Evolutionary conservation across 768 basidiomycete genomes (phyloP).

Genomic region (Hysterangium stoloniferum): DNA sequence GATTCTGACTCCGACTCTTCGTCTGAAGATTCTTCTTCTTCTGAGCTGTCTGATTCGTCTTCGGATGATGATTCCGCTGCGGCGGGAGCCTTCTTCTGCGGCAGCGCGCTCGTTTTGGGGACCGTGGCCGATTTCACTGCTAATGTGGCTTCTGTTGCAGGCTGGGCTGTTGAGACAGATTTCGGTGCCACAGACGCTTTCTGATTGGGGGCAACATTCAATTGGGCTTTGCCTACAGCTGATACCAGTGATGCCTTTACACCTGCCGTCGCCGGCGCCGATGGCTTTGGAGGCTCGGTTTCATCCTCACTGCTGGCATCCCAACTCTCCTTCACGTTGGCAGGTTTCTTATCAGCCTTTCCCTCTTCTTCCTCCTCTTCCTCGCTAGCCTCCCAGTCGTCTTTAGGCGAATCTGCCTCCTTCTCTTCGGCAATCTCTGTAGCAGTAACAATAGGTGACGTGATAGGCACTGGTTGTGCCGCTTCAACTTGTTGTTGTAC

Average conservation of each 20-base stretch:
- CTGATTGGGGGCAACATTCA: no score
- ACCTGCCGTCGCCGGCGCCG: neutral
- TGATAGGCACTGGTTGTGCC: slow-evolving; percentile 16
- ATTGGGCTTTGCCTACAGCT: no score
- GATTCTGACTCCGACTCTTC: slow-evolving; percentile 23
- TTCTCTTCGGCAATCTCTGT: slow-evolving; percentile 17
- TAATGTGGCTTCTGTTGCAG: slow-evolving; percentile 20
- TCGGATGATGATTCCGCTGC: slow-evolving; percentile 23
- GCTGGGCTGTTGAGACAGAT: slow-evolving; percentile 22
- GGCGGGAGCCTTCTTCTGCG: neutral
- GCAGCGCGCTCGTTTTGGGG: slow-evolving; percentile 8
- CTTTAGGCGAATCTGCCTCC: slow-evolving; percentile 32
- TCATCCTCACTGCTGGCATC: slow-evolving; percentile 57
- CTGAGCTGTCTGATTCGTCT: slow-evolving; percentile 15
- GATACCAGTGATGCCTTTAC: no score
- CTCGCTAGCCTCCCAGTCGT: slow-evolving; percentile 34
- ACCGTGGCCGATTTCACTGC: slow-evolving; percentile 13
- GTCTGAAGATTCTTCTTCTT: slow-evolving; percentile 18
- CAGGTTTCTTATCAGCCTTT: slow-evolving; percentile 19
- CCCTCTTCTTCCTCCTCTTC: slow-evolving; percentile 26
- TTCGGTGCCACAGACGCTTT: slow-evolving; percentile 22
- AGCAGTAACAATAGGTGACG: slow-evolving; percentile 32
- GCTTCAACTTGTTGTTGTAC: slow-evolving; percentile 19
- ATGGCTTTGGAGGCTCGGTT: slow-evolving; percentile 23
- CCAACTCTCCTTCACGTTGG: slow-evolving; percentile 41